phyloP scores from a whole-genome alignment of 2,329 filamentous ascomycete genomes.

The Phialophora chinensis region DNA sequence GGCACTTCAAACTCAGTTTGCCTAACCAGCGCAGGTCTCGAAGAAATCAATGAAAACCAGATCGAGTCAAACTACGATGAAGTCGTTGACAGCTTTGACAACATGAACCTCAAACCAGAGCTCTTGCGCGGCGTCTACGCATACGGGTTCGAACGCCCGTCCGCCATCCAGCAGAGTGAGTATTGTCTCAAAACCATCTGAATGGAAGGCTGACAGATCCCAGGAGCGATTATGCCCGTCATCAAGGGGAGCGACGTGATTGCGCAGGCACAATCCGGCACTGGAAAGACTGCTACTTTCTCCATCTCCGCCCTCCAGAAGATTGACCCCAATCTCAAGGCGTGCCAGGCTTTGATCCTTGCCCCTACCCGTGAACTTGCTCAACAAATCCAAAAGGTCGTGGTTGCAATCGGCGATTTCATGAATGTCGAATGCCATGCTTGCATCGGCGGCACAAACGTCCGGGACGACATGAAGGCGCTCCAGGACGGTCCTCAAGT shows the following conservation, averaged over 20 bases:
- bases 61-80: constrained; percentile 99
- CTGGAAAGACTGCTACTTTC: constrained; percentile 99
- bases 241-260: constrained; percentile 99
- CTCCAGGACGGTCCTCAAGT: constrained; percentile 95
- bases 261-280: constrained; percentile 98
- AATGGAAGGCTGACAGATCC: neutral
- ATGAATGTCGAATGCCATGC: constrained; percentile 99
- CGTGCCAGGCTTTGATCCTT: constrained; percentile 97
- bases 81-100: constrained; percentile 98
- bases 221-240: constrained; percentile 94
- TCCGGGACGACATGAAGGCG: constrained; percentile 98
- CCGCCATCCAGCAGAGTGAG: constrained; percentile 77
- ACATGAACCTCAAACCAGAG: constrained; percentile 96
- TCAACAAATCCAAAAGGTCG: constrained; percentile 99
- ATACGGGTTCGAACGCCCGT: constrained; percentile 99
- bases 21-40: constrained; percentile 64
- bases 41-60: constrained; percentile 97
- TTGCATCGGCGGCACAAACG: constrained; percentile 97
- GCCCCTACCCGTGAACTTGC: constrained; percentile 98
- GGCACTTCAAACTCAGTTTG: neutral
- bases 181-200: neutral
- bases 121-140: constrained; percentile 83
- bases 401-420: constrained; percentile 98
- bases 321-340: constrained; percentile 93
- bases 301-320: constrained; percentile 99